Base-by-base conservation (phyloP, 495 filamentous ascomycete genomes). In the Aspergillus avenaceus region DNA sequence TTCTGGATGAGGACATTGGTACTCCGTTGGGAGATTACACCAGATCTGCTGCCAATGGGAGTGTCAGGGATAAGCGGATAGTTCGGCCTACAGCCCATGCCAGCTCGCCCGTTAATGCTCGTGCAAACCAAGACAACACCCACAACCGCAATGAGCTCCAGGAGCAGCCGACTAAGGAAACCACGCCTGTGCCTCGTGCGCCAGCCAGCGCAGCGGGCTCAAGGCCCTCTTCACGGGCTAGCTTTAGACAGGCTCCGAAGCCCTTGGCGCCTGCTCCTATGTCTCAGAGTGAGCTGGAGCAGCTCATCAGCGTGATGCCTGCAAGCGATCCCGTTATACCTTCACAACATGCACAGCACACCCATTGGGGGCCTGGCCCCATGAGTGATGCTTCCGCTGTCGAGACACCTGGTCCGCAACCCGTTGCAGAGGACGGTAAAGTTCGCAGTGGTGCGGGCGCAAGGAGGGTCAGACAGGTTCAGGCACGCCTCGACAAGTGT, bases 291-390 rank as follows among this genome's bases (percentile, higher is more conserved):
- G 65, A 69, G 29, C 23, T 68, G 19, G 56, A 65, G 29, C 67
- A 68, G 26, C 48, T 64, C 8, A 55, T 66, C 26, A 73, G 71
- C 14, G 53, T 67, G n/a, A 58, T 81, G 16, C 75, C 81, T 3
- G 76, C 77, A 0, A 85, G 81, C 49, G 83, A 86, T 49, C 79
- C 82, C 3, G 55, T 76, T 37, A 52, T 72, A 23, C 76, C 79
- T 12, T 59, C 66, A 23, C 63, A 66, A 5, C 60, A 60, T 36
- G 66, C 77, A 14, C 67, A 72, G 6, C 64, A 73, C 47, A 64
- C 76, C 13, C 66, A 79, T 49, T 70, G 77, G 13, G 77, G 72
- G 71, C 58, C 75, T 34, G 69, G 69, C 3, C 62, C 71, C 3
- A 66, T 72, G 64, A 70, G 69, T 48, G 72, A 73, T 52, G 55